Percentiles rank a stretch among this genome's conserved stretches.
Evolutionary conservation across 441 rosid genomes (phyloP).

Genomic region (Mallotus repandus): DNA sequence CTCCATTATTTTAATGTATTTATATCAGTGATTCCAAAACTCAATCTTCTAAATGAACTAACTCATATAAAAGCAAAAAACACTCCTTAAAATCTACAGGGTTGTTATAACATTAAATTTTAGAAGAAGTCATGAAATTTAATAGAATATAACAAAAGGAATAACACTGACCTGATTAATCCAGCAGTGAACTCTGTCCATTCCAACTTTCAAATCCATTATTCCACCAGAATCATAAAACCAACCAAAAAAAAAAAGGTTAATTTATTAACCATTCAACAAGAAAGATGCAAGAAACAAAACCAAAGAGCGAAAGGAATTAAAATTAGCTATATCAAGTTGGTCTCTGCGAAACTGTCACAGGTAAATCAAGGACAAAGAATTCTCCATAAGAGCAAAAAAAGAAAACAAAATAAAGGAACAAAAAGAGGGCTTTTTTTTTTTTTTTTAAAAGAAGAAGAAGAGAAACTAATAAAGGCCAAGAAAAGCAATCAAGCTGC

Average conservation of each 20-base stretch:
- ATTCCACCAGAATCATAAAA: constrained; percentile 16
- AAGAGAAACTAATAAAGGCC: neutral
- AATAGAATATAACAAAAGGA: neutral
- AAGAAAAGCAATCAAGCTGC: neutral
- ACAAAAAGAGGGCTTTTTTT: neutral
- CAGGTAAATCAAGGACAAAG: neutral
- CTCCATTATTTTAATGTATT: neutral
- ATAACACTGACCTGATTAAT: constrained; percentile 29
- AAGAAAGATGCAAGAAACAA: neutral
- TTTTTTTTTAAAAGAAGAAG: neutral
- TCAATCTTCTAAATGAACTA: neutral
- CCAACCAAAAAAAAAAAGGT: neutral
- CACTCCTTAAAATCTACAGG: neutral
- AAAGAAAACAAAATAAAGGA: neutral
- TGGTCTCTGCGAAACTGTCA: neutral
- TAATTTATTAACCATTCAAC: no score
- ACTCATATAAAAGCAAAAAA: neutral
- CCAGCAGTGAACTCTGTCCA: constrained; percentile 19
- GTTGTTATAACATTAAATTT: neutral
- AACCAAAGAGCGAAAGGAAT: neutral
- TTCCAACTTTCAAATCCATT: constrained; percentile 36
- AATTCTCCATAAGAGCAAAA: neutral
- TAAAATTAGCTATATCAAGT: neutral
- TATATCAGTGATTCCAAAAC: neutral
- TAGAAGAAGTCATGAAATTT: neutral